phyloP scores from a whole-genome alignment of 805 yeast genomes.

The Nakazawaea ishiwadae region DNA sequence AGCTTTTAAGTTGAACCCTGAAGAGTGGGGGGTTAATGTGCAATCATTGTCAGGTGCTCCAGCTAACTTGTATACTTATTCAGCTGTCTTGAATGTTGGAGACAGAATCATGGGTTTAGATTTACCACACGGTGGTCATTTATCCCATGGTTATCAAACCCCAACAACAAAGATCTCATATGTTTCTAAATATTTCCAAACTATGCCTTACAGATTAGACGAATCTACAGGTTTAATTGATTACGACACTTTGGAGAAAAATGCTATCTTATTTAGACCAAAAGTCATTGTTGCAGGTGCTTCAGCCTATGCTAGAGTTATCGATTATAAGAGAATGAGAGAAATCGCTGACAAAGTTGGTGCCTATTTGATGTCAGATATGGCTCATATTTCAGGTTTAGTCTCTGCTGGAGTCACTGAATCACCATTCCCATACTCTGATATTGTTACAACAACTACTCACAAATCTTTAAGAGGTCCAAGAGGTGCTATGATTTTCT shows the following conservation, averaged over 20 bases:
- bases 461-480: slow-evolving; percentile 98
- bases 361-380: slow-evolving; percentile 88
- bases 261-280: slow-evolving; percentile 86
- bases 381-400: slow-evolving; percentile 97
- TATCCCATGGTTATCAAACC: slow-evolving; percentile 96
- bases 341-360: slow-evolving; percentile 90
- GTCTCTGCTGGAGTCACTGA: slow-evolving; percentile 92
- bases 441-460: slow-evolving; percentile 95
- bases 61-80: slow-evolving; percentile 90
- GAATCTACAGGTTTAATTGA: slow-evolving; percentile 86
- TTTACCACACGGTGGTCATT: slow-evolving; percentile 97
- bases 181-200: slow-evolving; percentile 91
- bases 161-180: slow-evolving; percentile 83
- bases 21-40: slow-evolving; percentile 95
- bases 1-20: slow-evolving; percentile 72
- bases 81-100: slow-evolving; percentile 82
- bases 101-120: slow-evolving; percentile 97
- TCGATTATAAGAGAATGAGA: slow-evolving; percentile 88
- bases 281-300: slow-evolving; percentile 95
- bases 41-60: slow-evolving; percentile 96
- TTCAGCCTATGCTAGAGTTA: slow-evolving; percentile 87
- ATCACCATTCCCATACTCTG: slow-evolving; percentile 90
- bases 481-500: slow-evolving; percentile 97
- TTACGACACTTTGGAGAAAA: slow-evolving; percentile 80
- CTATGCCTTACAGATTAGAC: slow-evolving; percentile 94